A percentile compares a stretch with the other conserved stretches of the same genome.
Evolutionary conservation across 2,329 filamentous ascomycete genomes (phyloP).

Genomic region (Ophiosphaerella korrae): DNA sequence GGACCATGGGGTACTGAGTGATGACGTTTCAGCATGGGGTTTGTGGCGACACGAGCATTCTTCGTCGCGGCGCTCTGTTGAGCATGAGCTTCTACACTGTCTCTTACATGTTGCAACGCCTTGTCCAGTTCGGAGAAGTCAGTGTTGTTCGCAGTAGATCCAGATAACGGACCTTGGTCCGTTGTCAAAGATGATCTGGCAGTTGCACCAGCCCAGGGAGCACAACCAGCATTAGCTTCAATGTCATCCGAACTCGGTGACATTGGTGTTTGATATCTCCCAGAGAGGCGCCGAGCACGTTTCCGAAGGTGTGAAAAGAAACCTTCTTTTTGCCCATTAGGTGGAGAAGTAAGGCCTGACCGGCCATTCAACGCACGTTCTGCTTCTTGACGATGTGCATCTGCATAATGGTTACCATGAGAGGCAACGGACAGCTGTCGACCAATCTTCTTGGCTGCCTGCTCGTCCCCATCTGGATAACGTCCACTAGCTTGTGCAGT

Average conservation of each 20-base stretch:
- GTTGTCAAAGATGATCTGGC: conserved; percentile 84
- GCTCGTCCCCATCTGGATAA: conserved; percentile 62
- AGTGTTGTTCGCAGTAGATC: conserved; percentile 52
- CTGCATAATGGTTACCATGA: conserved; percentile 89
- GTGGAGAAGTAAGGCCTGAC: conserved; percentile 74
- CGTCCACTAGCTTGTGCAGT: conserved; percentile 83
- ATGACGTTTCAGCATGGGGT: conserved; percentile 55
- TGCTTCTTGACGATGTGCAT: conserved; percentile 86
- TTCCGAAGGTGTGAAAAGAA: conserved; percentile 98
- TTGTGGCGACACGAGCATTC: conserved; percentile 48
- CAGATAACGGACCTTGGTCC: conserved; percentile 57
- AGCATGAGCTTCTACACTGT: conserved; percentile 58
- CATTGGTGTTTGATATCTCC: conserved; percentile 81
- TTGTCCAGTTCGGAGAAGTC: conserved; percentile 66
- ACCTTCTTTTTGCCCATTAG: conserved; percentile 84
- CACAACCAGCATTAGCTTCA: conserved; percentile 90
- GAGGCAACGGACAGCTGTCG: conserved; percentile 92
- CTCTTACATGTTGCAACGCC: conserved; percentile 64
- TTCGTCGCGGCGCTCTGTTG: conserved; percentile 37
- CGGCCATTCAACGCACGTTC: conserved; percentile 88
- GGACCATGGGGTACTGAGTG: conserved; percentile 52
- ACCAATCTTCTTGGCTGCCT: conserved; percentile 86
- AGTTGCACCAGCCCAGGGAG: conserved; percentile 77
- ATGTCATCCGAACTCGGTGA: conserved; percentile 83
- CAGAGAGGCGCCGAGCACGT: conserved; percentile 87